Conservation (phyloP, 495 filamentous ascomycete species). For the Friedmanniomyces simplex region DNA sequence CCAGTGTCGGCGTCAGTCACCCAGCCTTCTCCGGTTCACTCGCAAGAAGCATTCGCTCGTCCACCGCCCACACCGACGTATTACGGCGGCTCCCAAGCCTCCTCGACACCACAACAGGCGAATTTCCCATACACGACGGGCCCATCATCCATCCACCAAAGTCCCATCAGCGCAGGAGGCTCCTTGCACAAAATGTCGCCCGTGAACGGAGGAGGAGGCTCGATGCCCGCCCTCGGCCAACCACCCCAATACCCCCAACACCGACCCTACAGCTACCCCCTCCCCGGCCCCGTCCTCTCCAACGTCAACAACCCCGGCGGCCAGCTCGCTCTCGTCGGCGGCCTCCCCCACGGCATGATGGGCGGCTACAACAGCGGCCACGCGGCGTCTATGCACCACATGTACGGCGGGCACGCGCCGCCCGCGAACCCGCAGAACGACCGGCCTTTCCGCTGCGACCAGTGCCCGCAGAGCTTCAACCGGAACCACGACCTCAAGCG, state of each 20-base stretch:
- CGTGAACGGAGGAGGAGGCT: conserved; percentile 39
- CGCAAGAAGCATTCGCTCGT: conserved; percentile 54
- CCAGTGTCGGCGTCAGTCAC: conserved; percentile 43
- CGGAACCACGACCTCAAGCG: conserved; percentile 94
- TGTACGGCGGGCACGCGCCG: conserved; percentile 38
- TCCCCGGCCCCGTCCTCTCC: conserved; percentile 64
- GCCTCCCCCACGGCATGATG: conserved; percentile 42
- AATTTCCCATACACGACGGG: conserved; percentile 47
- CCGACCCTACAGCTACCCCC: conserved; percentile 39
- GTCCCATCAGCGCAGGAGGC: conserved; percentile 47
- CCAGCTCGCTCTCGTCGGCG: conserved; percentile 58
- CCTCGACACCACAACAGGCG: conserved; percentile 54
- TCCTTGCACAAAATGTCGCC: conserved; percentile 46
- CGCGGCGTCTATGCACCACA: conserved; percentile 47
- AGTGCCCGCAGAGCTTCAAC: conserved; percentile 89
- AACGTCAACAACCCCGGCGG: conserved; percentile 64
- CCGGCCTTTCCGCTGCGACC: conserved; percentile 87
- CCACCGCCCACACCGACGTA: conserved; percentile 49
- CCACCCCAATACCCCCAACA: conserved; percentile 40
- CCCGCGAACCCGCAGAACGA: conserved; percentile 52
- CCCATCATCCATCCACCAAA: conserved; percentile 48
- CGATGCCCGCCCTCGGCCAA: conserved; percentile 37
- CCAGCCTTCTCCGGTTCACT: conserved; percentile 49
- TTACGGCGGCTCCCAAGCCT: conserved; percentile 47
- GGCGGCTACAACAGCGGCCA: conserved; percentile 48